Percentiles rank a stretch among this genome's conserved stretches.
These are phyloP conservation scores for Ceratobasidium sp. DNA, from an alignment of 1,284 basidiomycete species.

Conservation along the genomic window DNA sequence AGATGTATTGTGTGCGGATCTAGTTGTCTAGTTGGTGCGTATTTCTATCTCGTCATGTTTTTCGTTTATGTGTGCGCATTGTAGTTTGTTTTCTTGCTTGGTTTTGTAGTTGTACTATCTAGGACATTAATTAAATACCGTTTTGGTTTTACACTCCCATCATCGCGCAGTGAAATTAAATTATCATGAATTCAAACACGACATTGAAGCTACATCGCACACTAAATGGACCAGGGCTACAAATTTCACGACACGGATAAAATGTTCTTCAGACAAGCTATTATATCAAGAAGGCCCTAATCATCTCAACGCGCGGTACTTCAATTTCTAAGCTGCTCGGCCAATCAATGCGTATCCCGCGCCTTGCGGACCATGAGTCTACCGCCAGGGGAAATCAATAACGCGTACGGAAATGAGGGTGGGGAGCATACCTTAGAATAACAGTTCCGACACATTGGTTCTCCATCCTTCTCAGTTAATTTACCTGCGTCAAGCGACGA, in stretches of 20 bases:
- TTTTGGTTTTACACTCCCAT: too few relatives aligned
- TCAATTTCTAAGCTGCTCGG: conserved; percentile 61
- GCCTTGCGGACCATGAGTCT: conserved; percentile 72
- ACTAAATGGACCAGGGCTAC: too few relatives aligned
- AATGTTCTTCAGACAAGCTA: conserved; percentile 32
- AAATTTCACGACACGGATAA: conserved; percentile 2
- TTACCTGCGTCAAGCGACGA: conserved; percentile 74
- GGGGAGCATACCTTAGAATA: conserved; percentile 73
- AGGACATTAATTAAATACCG: too few relatives aligned
- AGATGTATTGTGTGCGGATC: too few relatives aligned
- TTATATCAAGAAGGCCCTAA: conserved; percentile 11
- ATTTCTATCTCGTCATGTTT: too few relatives aligned
- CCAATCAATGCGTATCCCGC: conserved; percentile 80
- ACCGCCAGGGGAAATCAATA: conserved; percentile 28
- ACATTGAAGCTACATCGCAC: too few relatives aligned
- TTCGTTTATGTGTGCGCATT: too few relatives aligned
- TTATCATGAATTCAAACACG: too few relatives aligned
- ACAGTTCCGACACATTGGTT: conserved; percentile 76
- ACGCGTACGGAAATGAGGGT: conserved; percentile 34
- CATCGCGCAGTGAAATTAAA: too few relatives aligned
- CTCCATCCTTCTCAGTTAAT: conserved; percentile 78
- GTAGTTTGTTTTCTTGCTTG: too few relatives aligned
- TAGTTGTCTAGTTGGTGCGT: too few relatives aligned
- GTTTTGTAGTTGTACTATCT: too few relatives aligned
- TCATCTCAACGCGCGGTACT: background rate